Conservation (phyloP, 768 basidiomycete species). For the Boletus vermiculosoides region DNA sequence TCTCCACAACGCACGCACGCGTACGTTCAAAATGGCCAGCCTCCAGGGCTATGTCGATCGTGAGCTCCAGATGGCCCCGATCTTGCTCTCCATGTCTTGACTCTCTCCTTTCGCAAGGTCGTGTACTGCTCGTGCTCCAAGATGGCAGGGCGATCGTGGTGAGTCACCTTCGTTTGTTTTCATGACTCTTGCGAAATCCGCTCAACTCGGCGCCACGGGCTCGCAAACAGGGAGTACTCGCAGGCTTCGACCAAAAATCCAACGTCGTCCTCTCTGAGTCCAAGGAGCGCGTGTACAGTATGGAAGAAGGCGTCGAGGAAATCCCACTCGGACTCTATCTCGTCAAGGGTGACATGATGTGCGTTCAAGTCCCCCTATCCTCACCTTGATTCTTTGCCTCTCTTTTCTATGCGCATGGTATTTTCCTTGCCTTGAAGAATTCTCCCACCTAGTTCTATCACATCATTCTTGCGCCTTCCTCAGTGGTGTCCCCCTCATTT, state of each 20-base stretch:
- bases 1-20: constrained; percentile 14
- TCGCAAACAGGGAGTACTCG: constrained; percentile 72
- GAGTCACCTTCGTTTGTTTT: constrained; percentile 28
- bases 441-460: neutral
- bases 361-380: constrained; percentile 34
- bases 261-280: constrained; percentile 95
- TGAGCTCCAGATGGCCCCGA: constrained; percentile 33
- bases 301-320: constrained; percentile 92
- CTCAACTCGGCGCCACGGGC: neutral
- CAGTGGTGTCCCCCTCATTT: neutral
- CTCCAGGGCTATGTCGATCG: constrained; percentile 92
- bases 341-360: constrained; percentile 99
- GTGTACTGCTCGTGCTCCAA: constrained; percentile 91
- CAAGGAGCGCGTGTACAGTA: constrained; percentile 88
- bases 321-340: constrained; percentile 92
- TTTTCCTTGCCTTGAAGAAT: neutral
- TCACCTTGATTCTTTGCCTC: neutral
- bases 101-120: constrained; percentile 46
- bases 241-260: constrained; percentile 92
- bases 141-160: constrained; percentile 96
- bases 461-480: neutral
- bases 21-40: constrained; percentile 63
- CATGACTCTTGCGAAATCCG: neutral
- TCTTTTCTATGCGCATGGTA: neutral
- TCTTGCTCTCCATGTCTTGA: neutral